phyloP scores from a whole-genome alignment of 345 rosid species.

The Eucalyptus regnans region DNA sequence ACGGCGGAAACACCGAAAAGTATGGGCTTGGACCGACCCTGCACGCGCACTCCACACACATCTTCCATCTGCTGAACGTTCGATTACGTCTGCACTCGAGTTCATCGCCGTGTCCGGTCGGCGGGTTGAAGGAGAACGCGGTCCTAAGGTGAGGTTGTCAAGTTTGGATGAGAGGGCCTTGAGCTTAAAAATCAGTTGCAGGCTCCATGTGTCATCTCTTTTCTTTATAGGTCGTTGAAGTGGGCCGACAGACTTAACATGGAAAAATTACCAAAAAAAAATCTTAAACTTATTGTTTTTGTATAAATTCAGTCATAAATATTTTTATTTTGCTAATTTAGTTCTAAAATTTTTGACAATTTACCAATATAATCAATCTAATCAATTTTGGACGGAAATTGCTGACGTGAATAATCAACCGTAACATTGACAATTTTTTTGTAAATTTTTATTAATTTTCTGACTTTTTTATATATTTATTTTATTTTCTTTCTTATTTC shows the following conservation, averaged over 20 bases:
- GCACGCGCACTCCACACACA: no score
- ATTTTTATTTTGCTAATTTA: fast-evolving
- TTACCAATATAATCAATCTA: fast-evolving
- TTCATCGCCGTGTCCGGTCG: no score
- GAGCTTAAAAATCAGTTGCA: not conserved
- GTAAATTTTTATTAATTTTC: no score
- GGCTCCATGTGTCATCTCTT: no score
- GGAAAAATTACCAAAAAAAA: no score
- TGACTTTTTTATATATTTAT: no score
- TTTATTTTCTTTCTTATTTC: no score
- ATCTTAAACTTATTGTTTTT: no score
- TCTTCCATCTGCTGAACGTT: no score
- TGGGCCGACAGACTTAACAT: not conserved
- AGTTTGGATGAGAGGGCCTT: not conserved
- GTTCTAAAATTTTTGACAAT: fast-evolving
- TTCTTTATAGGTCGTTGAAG: not conserved
- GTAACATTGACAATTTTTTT: not conserved
- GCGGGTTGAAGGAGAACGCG: not conserved
- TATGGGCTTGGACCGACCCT: fast-evolving
- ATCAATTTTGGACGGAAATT: fast-evolving
- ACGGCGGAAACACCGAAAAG: fast-evolving
- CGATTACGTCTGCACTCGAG: no score
- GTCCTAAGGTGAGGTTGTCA: fast-evolving
- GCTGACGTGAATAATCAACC: fast-evolving
- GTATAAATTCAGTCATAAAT: fast-evolving